phyloP scores from a whole-genome alignment of 257 asterid genomes.

The Salvia splendens region DNA sequence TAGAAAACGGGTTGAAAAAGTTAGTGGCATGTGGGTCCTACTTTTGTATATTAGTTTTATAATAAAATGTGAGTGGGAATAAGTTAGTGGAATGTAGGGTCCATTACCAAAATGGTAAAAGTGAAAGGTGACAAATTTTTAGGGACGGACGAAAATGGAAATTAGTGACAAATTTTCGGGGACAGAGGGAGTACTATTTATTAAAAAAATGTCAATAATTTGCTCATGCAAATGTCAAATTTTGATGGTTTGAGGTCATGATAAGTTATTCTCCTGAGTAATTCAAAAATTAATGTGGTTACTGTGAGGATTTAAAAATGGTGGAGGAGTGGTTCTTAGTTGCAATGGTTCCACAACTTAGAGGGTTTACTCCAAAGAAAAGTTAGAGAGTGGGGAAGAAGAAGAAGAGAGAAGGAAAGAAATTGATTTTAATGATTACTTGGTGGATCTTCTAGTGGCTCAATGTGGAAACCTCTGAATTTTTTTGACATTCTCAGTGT shows the following conservation, averaged over 20 bases:
- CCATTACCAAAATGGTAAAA: too few relatives aligned
- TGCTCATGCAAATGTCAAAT: not conserved
- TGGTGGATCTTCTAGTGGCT: conserved; percentile 15
- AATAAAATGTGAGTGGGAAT: too few relatives aligned
- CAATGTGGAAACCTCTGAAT: conserved; percentile 13
- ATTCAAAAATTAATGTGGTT: conserved; percentile 18
- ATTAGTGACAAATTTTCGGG: too few relatives aligned
- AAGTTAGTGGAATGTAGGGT: too few relatives aligned
- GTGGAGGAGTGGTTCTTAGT: conserved; percentile 19
- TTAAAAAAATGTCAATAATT: not conserved
- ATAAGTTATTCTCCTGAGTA: conserved; percentile 8
- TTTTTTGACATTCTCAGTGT: not conserved
- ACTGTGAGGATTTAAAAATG: conserved; percentile 21
- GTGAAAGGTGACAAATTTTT: too few relatives aligned
- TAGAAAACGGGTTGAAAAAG: too few relatives aligned
- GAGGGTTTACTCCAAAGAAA: not conserved
- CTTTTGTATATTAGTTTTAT: too few relatives aligned
- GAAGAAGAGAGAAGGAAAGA: not conserved
- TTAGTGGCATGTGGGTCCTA: too few relatives aligned
- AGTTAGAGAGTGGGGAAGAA: not conserved
- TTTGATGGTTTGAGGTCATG: conserved; percentile 22
- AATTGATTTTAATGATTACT: conserved; percentile 14
- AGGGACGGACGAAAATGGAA: too few relatives aligned
- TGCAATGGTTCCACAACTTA: not conserved
- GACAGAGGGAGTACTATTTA: too few relatives aligned